These are phyloP conservation scores for Lactarius akahatsu DNA, from an alignment of 768 basidiomycete species.

Conservation along the genomic window DNA sequence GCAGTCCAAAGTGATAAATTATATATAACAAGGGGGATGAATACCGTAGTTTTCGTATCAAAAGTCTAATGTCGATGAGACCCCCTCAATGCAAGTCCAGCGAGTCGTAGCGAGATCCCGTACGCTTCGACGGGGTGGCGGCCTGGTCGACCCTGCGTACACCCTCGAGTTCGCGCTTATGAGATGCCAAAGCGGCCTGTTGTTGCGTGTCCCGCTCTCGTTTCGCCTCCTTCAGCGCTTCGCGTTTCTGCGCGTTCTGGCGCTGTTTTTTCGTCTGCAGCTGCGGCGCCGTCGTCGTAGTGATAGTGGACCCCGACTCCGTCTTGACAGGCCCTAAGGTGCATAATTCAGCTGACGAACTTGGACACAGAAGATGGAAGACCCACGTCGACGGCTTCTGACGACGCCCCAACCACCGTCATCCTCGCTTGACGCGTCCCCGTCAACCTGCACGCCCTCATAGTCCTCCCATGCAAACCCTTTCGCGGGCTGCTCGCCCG, in stretches of 20 bases:
- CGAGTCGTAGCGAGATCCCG: constrained; percentile 25
- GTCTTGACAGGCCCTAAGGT: constrained; percentile 28
- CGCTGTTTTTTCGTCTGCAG: constrained; percentile 65
- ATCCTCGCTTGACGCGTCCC: constrained; percentile 58
- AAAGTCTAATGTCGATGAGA: background rate
- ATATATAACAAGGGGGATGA: constrained; percentile 11
- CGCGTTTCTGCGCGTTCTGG: constrained; percentile 60
- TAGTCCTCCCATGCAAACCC: constrained; percentile 80
- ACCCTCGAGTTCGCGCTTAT: constrained; percentile 60
- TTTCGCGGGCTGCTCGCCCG: constrained; percentile 57
- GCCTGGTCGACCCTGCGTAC: constrained; percentile 51
- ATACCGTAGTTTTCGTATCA: constrained; percentile 9
- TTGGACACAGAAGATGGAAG: constrained; percentile 5
- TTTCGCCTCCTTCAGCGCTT: constrained; percentile 57
- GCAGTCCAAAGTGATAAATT: constrained; percentile 18
- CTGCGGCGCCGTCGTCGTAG: constrained; percentile 38
- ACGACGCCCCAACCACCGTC: constrained; percentile 79
- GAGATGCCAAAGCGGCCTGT: constrained; percentile 50
- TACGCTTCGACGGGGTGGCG: constrained; percentile 30
- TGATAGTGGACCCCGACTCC: constrained; percentile 11
- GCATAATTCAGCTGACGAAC: background rate
- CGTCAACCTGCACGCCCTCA: constrained; percentile 65
- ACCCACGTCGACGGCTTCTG: constrained; percentile 46
- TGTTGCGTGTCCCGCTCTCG: constrained; percentile 54
- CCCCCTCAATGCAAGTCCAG: background rate